Percentiles rank a stretch among this genome's conserved stretches.
phyloP scores from a whole-genome alignment of 139 green algal genomes.

The Chlorella sp. region DNA sequence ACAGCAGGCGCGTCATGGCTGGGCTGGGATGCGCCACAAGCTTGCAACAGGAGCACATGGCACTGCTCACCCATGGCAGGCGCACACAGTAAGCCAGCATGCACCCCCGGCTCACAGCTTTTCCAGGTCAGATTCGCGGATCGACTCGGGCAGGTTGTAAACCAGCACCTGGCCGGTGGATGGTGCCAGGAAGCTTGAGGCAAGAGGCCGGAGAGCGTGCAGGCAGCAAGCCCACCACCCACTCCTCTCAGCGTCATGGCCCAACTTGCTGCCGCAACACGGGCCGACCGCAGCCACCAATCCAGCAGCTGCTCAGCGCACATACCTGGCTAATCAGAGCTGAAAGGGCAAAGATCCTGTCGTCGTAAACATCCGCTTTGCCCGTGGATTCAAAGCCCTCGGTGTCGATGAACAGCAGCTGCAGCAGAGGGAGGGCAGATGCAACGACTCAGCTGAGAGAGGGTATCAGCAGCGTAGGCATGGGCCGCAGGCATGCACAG shows the following conservation, averaged over 20 bases:
- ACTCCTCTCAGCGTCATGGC: too few species aligned
- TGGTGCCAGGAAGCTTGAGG: not conserved
- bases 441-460: not conserved
- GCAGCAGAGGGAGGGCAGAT: not conserved
- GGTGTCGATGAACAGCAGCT: constrained; percentile 92
- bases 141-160: constrained; percentile 93
- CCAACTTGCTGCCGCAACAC: too few species aligned
- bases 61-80: too few species aligned
- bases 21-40: too few species aligned
- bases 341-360: constrained; percentile 93
- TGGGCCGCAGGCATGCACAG: not conserved
- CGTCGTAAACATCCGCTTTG: constrained; percentile 90
- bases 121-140: constrained; percentile 87
- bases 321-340: constrained; percentile 75
- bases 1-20: too few species aligned
- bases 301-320: not conserved
- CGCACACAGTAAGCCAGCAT: too few species aligned
- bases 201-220: not conserved
- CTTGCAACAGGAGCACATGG: too few species aligned
- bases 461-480: not conserved
- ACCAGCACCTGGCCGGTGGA: constrained; percentile 51
- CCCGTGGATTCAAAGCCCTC: constrained; percentile 94
- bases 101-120: constrained; percentile 81
- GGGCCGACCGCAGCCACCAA: not conserved
- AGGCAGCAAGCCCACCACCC: not conserved